These are phyloP conservation scores for Pyropia haitanensis DNA, from an alignment of 23 red algal genomes.

Conservation along the genomic window DNA sequence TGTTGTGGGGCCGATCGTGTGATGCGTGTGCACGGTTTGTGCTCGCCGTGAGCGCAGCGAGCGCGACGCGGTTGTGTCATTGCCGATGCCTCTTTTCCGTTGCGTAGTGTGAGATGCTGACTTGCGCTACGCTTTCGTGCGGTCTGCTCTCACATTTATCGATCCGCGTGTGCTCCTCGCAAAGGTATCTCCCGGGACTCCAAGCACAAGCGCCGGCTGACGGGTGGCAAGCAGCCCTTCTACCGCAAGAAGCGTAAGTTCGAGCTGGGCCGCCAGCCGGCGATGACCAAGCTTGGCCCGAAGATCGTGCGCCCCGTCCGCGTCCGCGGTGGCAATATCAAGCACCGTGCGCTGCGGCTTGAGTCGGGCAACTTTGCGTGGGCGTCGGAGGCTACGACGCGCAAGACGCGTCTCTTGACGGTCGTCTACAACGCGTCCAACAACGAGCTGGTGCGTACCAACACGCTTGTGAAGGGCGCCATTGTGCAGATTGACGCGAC, in stretches of 20 bases:
- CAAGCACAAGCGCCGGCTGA: slow-evolving; percentile 91
- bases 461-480: slow-evolving; percentile 95
- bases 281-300: slow-evolving; percentile 82
- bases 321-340: slow-evolving; percentile 91
- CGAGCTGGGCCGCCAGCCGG: slow-evolving; percentile 81
- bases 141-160: too few species aligned
- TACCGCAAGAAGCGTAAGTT: slow-evolving; percentile 97
- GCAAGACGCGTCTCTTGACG: slow-evolving; percentile 78
- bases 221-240: slow-evolving; percentile 79
- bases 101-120: too few species aligned
- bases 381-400: slow-evolving; percentile 67
- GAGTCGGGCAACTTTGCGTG: slow-evolving; percentile 94
- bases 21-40: too few species aligned
- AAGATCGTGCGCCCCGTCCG: slow-evolving; percentile 90
- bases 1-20: too few species aligned
- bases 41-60: too few species aligned
- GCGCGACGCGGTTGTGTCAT: too few species aligned
- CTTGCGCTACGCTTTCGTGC: too few species aligned
- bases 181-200: slow-evolving; percentile 87
- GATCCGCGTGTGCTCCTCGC: too few species aligned
- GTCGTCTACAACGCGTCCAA: slow-evolving; percentile 99
- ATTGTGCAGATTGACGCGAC: slow-evolving; percentile 94
- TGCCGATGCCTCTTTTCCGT: too few species aligned
- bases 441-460: slow-evolving; percentile 97
- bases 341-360: slow-evolving; percentile 82